Percentiles rank a stretch among this genome's conserved stretches.
Evolutionary conservation across 1,139 yeast genomes (phyloP).

Genomic region (Ogataea hybrid): DNA sequence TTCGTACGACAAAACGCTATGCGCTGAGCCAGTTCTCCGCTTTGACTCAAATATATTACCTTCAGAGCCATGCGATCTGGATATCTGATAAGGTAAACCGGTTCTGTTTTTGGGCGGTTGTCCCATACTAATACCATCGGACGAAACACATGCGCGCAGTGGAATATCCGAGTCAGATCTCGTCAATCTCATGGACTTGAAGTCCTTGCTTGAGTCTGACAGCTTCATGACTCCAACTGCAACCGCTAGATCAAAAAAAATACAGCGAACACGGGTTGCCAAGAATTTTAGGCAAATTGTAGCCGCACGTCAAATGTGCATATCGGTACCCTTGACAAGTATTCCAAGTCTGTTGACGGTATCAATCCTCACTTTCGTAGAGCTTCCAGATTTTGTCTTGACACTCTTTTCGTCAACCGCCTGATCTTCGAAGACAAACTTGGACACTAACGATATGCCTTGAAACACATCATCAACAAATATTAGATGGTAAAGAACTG

Average conservation of each 20-base stretch:
- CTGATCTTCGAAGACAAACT: not conserved
- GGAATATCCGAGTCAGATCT: not conserved
- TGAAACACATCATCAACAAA: slow-evolving; percentile 29
- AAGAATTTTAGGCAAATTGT: no score
- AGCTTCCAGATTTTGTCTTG: not conserved
- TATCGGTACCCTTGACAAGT: slow-evolving; percentile 9
- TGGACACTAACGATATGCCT: slow-evolving; percentile 22
- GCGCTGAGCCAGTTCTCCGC: slow-evolving; percentile 6
- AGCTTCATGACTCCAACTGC: not conserved
- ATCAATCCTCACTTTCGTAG: slow-evolving; percentile 23
- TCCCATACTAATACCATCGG: not conserved
- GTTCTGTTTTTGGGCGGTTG: slow-evolving; percentile 3
- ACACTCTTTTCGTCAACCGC: not conserved
- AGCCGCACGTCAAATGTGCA: not conserved
- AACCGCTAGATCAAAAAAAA: no score
- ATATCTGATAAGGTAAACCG: not conserved
- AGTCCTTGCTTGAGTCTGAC: not conserved
- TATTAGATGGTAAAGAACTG: slow-evolving; percentile 28
- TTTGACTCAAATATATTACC: not conserved
- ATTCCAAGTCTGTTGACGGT: slow-evolving; percentile 13
- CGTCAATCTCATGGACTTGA: not conserved
- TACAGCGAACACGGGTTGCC: no score
- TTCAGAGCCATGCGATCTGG: slow-evolving; percentile 2
- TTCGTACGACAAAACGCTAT: slow-evolving; percentile 5
- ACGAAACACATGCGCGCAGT: not conserved